phyloP scores from a whole-genome alignment of 345 rosid genomes.

The Brassica rapa region DNA sequence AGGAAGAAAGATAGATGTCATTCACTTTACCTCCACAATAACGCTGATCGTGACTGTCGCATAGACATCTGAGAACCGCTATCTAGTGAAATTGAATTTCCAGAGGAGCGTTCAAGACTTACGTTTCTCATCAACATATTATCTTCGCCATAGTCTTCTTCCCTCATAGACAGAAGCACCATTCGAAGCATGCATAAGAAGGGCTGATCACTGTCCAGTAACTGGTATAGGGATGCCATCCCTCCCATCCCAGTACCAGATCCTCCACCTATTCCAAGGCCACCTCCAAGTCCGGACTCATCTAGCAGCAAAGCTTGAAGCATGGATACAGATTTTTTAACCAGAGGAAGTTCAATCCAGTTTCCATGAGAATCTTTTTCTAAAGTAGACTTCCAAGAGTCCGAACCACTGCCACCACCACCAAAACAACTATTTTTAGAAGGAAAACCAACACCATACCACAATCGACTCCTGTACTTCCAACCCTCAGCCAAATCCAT shows the following conservation, averaged over 20 bases:
- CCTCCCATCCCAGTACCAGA: constrained; percentile 99
- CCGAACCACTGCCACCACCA: constrained; percentile 97
- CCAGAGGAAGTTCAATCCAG: constrained; percentile 96
- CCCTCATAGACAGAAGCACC: constrained; percentile 98
- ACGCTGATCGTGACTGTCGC: constrained; percentile 80
- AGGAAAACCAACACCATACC: constrained; percentile 93
- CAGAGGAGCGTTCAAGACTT: constrained; percentile 51
- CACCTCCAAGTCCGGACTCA: constrained; percentile 98
- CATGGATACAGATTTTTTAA: constrained; percentile 93
- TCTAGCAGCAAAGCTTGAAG: constrained; percentile 95
- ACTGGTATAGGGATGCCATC: constrained; percentile 93
- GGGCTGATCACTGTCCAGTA: constrained; percentile 98
- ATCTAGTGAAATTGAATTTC: constrained; percentile 49
- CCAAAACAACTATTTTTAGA: constrained; percentile 63
- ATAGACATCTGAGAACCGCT: constrained; percentile 54
- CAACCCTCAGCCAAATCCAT: constrained; percentile 95
- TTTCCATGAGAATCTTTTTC: constrained; percentile 91
- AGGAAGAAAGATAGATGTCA: constrained; percentile 9
- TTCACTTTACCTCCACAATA: constrained; percentile 84
- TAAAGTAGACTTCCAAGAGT: constrained; percentile 77
- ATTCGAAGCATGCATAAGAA: constrained; percentile 98
- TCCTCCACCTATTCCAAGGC: constrained; percentile 99
- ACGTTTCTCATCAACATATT: constrained; percentile 66
- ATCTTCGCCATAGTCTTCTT: constrained; percentile 84
- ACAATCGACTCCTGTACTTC: constrained; percentile 94